phyloP scores from a whole-genome alignment of 257 asterid genomes.

The Przewalskia tangutica region DNA sequence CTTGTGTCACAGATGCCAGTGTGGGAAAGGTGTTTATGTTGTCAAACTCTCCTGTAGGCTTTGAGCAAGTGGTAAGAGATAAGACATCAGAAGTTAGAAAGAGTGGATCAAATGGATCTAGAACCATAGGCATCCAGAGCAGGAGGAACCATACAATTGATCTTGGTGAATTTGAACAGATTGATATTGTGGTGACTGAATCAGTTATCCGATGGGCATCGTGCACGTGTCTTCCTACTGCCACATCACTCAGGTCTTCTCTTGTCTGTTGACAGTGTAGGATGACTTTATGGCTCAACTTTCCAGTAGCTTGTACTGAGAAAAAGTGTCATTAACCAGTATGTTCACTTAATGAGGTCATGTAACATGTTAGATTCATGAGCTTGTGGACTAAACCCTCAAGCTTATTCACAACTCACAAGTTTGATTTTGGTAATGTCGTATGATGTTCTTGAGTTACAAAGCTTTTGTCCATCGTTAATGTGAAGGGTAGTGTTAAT shows the following conservation, averaged over 20 bases:
- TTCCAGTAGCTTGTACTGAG: not conserved
- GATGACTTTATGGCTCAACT: not conserved
- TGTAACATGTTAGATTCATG: not conserved
- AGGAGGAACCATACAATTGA: conserved; percentile 66
- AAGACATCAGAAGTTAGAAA: conserved; percentile 22
- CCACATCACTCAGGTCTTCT: conserved; percentile 60
- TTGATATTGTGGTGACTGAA: conserved; percentile 49
- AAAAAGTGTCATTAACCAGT: not conserved
- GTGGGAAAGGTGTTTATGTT: conserved; percentile 11
- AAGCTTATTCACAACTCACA: not conserved
- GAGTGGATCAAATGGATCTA: conserved; percentile 15
- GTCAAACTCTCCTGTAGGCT: conserved; percentile 10
- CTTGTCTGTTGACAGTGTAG: conserved; percentile 43
- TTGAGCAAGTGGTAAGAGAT: conserved; percentile 16
- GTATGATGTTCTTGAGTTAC: not conserved
- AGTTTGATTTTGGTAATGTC: not conserved
- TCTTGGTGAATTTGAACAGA: conserved; percentile 50
- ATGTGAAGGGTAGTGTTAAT: not conserved
- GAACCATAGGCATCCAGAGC: conserved; percentile 35
- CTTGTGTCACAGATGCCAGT: conserved; percentile 13
- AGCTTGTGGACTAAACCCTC: not conserved
- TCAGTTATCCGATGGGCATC: conserved; percentile 84
- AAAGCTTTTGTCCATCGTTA: not conserved
- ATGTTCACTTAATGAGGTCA: conserved; percentile 1
- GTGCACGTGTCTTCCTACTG: conserved; percentile 54